Evolutionary conservation across 2,329 filamentous ascomycete genomes (phyloP).

Genomic region (Fusarium phyllophilum): DNA sequence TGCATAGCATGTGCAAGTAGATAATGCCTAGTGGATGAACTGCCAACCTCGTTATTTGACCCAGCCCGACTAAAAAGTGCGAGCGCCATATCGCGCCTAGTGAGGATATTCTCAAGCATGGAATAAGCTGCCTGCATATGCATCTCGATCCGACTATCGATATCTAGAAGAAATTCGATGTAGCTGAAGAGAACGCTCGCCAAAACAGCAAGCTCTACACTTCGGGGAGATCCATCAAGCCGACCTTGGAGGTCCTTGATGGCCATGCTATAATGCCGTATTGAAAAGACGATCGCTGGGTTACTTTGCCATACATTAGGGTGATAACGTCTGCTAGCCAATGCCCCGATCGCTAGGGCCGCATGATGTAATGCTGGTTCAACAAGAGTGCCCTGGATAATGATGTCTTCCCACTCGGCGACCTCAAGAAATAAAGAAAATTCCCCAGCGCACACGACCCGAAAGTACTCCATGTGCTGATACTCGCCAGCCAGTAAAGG

Average conservation of each 20-base stretch:
- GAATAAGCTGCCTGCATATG: neutral
- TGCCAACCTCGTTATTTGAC: neutral
- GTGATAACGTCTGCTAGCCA: neutral
- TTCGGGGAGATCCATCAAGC: no score
- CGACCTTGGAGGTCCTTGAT: neutral
- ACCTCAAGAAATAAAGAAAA: neutral
- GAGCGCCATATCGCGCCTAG: neutral
- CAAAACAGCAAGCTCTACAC: neutral
- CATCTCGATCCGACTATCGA: neutral
- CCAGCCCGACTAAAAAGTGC: rapidly evolving
- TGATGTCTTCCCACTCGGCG: neutral
- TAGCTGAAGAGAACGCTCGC: neutral
- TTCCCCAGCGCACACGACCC: neutral
- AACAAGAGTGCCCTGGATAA: neutral
- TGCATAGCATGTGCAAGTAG: neutral
- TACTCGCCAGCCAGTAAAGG: neutral
- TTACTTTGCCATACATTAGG: neutral
- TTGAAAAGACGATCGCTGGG: neutral
- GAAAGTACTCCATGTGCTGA: neutral
- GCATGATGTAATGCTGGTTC: neutral
- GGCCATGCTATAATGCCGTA: neutral
- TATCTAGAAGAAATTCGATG: neutral
- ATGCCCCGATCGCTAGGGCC: neutral
- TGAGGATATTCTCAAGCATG: neutral
- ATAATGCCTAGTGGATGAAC: neutral